Evolutionary conservation across 2,329 filamentous ascomycete genomes (phyloP), one percentile per base, ranked within the genome.

Genomic region (Colletotrichum lini): DNA sequence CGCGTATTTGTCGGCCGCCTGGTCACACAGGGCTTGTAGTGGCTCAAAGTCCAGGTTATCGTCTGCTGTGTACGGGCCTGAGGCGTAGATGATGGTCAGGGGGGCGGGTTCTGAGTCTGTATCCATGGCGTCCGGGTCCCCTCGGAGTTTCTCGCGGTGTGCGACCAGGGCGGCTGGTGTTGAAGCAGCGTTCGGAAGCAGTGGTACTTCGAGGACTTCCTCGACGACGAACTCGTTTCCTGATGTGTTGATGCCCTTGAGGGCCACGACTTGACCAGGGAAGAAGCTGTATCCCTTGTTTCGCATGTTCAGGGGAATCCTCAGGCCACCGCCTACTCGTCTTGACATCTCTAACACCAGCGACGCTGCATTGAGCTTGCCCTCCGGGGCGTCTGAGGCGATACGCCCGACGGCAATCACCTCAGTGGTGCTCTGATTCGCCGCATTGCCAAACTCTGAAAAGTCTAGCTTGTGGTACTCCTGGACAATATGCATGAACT

Each of bases 41-140:
- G 96, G 93, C 77, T 97, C 93, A 78, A 95, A 99, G 74, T 95
- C 93, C 56, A 99, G 90, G 78, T 97, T 97, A 77, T 96, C 93
- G 75, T 98, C 95, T 3, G 95, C 91, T 0, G 95, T 98, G 81
- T 97, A 99, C 0, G 96, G 96, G 0, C 96, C 96, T 0, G 94
- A 90, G 2, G 93, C 94, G 70, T 96, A 87, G 47, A 98, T 81
- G 61, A 97, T 85, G 76, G 88, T 95, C 21, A 98, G 82, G 0
- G 96, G 95, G 10, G 90, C 84, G 0, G 89, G 87, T 3, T 86
- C 83, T 5, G 81, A 80, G 21, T 84, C 82, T 2, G 86, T 83
- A 47, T 88, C 91, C 88, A 91, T 90, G 30, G 86, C 87, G 73
- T 91, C 90, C 0, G 89, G 87, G 1, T 87, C 88, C 56, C 90